Base-by-base conservation (phyloP, 768 basidiomycete species). In the Collybiopsis confluens region DNA sequence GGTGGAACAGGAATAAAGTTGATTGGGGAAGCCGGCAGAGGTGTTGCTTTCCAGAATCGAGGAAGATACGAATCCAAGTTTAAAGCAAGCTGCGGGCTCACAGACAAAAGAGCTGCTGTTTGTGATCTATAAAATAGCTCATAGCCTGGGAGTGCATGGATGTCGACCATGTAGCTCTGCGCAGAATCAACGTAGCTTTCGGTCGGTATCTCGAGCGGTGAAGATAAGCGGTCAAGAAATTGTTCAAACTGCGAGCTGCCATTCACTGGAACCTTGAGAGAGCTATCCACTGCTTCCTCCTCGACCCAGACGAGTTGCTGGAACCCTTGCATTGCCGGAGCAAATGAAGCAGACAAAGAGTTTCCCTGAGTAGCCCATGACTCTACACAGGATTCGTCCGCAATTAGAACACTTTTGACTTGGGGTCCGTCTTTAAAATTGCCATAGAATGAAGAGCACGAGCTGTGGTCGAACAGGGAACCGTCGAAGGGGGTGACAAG, bases 1-100 rank as follows among this genome's bases (percentile, higher is more conserved):
- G 73, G 58, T 1, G 85, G 81, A 20, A 93, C 85, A 21, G 87
- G 78, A 16, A 77, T 56, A 62, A 76, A 78, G 0, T 77, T 44
- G 3, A 76, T 59, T 9, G 86, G 82, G 1, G 59, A 56, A 3
- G 64, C 45, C 2, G 89, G 84, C 10, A 94, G 68, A 1, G 82
- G 72, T 15, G 80, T 80, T 7, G 86, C 78, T 57, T 82, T 89
- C 81, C 89, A 88, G 70, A 81, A 86, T 13, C 73, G 76, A 1
- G 90, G 92, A n/a, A 91, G 73, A 57, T 80, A 61, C 9, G 73
- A 75, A 58, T 88, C 85, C 57, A 93, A 72, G 20, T 65, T 64
- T 44, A 64, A 63, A 43, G 76, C 79, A 26, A 72, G 64, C 4
- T 64, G 65, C 0, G 63, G 59, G 30, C 71, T 68, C 30, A 87